These are phyloP conservation scores for Cystobasidium onofrii DNA, from an alignment of 768 basidiomycete species.

Conservation along the genomic window DNA sequence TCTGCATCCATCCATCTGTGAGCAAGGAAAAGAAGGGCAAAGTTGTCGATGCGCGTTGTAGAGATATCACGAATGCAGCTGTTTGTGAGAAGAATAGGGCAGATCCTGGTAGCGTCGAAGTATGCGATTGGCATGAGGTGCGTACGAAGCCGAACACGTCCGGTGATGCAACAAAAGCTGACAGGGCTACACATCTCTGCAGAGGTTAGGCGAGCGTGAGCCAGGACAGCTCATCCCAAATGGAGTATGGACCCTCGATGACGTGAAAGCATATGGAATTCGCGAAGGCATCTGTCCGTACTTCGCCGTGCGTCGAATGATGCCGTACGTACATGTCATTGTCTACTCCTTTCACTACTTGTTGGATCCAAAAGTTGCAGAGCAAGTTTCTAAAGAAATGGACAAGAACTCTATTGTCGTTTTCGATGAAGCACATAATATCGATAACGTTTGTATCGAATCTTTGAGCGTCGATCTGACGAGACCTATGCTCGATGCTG, in stretches of 20 bases:
- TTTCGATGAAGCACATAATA: conserved; percentile 98
- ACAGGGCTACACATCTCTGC: conserved; percentile 5
- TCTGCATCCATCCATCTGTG: conserved; percentile 92
- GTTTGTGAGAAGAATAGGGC: conserved; percentile 72
- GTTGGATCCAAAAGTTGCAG: conserved; percentile 96
- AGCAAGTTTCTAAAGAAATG: conserved; percentile 96
- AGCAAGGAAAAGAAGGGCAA: conserved; percentile 97
- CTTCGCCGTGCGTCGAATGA: conserved; percentile 92
- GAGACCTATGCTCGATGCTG: conserved; percentile 93
- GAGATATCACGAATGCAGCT: conserved; percentile 81
- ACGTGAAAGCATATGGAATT: conserved; percentile 77
- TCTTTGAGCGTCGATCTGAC: conserved; percentile 95
- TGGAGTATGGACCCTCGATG: conserved; percentile 89
- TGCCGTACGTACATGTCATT: conserved; percentile 88
- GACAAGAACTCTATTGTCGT: conserved; percentile 97
- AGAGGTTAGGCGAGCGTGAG: conserved; percentile 78
- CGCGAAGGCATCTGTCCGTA: conserved; percentile 86
- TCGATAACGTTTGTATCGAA: conserved; percentile 98
- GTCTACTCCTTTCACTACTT: conserved; percentile 99
- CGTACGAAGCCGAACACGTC: conserved; percentile 28
- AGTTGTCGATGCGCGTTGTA: conserved; percentile 90
- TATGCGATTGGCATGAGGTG: conserved; percentile 96
- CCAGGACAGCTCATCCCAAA: conserved; percentile 70
- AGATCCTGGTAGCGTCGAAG: conserved; percentile 78
- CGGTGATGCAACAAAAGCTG: background rate